Evolutionary conservation across 2,329 filamentous ascomycete species (phyloP), one percentile per base, ranked within the genome.

Genomic region (Tolypocladium cylindrosporum): DNA sequence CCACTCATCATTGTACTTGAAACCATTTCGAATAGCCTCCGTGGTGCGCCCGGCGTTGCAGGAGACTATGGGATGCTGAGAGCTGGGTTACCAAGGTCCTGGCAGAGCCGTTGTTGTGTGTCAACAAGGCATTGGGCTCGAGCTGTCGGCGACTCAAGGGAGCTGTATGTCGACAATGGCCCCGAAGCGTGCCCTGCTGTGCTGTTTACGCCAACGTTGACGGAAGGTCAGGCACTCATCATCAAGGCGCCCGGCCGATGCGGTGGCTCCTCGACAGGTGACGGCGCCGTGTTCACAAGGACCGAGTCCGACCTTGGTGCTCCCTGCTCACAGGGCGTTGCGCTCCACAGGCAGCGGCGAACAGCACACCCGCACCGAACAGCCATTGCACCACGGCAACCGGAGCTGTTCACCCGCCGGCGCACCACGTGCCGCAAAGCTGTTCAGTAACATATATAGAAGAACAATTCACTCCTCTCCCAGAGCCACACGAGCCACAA

Each of bases 81-180:
- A 16, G 14, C 56, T 63, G 21, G 53, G 62, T 0, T 40, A 60
- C 4, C 67, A 70, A 61, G 64, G 67, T 1, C 56, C 59, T 7
- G 50, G 59, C 7, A 65, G 68, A 1, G 69, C 67, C 3, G 67
- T 66, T 7, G 69, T 72, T 0, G 61, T 73, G 8, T 69, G 67
- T 71, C 4, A 74, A 74, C 58, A 70, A 41, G 60, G 67, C 36
- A 64, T 71, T 24, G 71, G 70, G 0, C 73, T 73, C 39, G 71
- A 71, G 0, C 65, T 71, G 60, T 71, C 70, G 4, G 71, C 69
- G 5, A 73, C 71, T 0, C 70, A 73, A 43, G 71, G 57, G 71
- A 73, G 48, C 58, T 72, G 7, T 71, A n/a, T 55, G 66, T 71
- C 19, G 71, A 69, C 0, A 68, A 70, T 45, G 65, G 67, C 13